A percentile compares a stretch with the other conserved stretches of the same genome.
Evolutionary conservation across 1,139 yeast species (phyloP).

Genomic region (Suhomyces bolitotheri): DNA sequence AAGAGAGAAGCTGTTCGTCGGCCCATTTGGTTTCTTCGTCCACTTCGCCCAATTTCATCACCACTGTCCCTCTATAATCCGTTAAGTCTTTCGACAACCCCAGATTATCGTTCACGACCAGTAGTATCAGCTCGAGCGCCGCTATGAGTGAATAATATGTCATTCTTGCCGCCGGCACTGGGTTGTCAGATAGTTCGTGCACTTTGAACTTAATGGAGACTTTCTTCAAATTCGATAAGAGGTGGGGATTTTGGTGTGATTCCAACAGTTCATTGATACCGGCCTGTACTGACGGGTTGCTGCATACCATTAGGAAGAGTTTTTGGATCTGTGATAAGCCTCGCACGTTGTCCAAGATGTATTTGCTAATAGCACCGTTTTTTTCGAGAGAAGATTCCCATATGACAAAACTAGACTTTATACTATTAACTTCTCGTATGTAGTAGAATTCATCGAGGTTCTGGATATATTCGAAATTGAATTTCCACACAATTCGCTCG

Average conservation of each 20-base stretch:
- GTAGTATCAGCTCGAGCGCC: constrained; percentile 7
- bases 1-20: constrained; percentile 8
- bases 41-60: constrained; percentile 18
- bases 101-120: neutral
- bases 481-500: constrained; percentile 47
- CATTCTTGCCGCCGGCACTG: constrained; percentile 19
- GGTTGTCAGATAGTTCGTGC: constrained; percentile 20
- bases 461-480: constrained; percentile 37
- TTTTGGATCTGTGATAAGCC: constrained; percentile 26
- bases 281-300: constrained; percentile 18
- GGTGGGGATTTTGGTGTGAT: constrained; percentile 14
- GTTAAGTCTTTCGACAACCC: constrained; percentile 14
- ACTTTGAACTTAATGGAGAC: constrained; percentile 34
- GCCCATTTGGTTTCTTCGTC: constrained; percentile 11
- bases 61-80: constrained; percentile 17
- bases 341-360: constrained; percentile 18
- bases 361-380: constrained; percentile 17
- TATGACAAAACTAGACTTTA: constrained; percentile 37
- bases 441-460: constrained; percentile 27
- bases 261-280: constrained; percentile 16
- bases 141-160: constrained; percentile 18
- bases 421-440: constrained; percentile 24
- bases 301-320: constrained; percentile 27
- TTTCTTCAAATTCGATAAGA: constrained; percentile 30
- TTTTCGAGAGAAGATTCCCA: constrained; percentile 39